Base-by-base conservation (phyloP, 2,329 filamentous ascomycete species). In the Claviceps purpurea region DNA sequence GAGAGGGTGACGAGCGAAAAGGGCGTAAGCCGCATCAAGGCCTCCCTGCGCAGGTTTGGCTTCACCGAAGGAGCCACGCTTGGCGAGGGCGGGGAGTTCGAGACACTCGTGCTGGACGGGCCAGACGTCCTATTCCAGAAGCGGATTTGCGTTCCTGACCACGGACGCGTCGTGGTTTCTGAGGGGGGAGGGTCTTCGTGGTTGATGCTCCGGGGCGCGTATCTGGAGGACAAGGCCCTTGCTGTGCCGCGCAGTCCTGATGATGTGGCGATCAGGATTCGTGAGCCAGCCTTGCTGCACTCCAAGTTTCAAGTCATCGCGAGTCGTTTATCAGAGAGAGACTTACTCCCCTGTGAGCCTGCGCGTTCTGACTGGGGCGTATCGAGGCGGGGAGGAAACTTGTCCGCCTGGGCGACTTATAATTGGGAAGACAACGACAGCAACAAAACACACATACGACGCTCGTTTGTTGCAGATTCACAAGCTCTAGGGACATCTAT, bases 31-130 rank as follows among this genome's bases (percentile, higher is more conserved):
- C 69, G 72, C 50, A 63, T 82, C 45, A 70, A 73, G 60, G 70
- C 65, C 42, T 74, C 81, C 1, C 74, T 88, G 64, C 70, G 73
- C 49, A 76, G 80, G 56, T 95, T 94, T 68, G 85, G 85, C 45
- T 70, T 76, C 55, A 71, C 70, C 61, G 72, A 78, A 55, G 89
- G 87, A 0, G 85, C 87, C 8, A 80, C 90, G 10, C 70, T 97
- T 18, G 93, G 93, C 1, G 93, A 97, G 65, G 93, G 93, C 5
- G 93, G 93, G 3, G 93, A 97, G 71, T 97, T 94, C 67, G 93
- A 97, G 75, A 97, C 89, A 34, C 71, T 97, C 50, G 89, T 93
- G 45, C 63, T 97, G 39, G 81, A 89, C 67, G 93, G 91, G 11
- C 91, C 91, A 8, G 60, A 62, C 0, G 70, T 71, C 49, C 65